These are phyloP conservation scores for Penicillium canariense DNA, from an alignment of 495 filamentous ascomycete genomes.

Conservation along the genomic window DNA sequence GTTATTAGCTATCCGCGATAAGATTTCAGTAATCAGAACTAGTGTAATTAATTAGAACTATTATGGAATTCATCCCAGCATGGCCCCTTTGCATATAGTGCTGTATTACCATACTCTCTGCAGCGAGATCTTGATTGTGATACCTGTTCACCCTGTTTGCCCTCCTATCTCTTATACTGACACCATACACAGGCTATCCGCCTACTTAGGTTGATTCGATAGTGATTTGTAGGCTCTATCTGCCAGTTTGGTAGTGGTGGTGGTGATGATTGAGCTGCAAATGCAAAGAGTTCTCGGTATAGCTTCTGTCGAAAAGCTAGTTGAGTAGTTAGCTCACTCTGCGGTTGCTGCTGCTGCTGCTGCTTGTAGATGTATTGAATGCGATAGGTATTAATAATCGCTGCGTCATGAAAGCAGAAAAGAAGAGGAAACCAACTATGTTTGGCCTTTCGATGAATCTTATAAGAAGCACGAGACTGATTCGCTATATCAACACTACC, in stretches of 20 bases:
- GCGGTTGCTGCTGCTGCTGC: not conserved
- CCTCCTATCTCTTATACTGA: constrained; percentile 4
- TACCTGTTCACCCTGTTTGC: not conserved
- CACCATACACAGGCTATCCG: constrained; percentile 2
- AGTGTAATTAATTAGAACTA: constrained; percentile 1
- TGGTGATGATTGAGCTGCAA: not conserved
- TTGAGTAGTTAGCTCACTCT: no score
- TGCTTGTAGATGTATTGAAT: not conserved
- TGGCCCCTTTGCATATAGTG: constrained; percentile 4
- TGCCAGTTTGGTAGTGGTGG: not conserved
- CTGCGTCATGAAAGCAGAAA: not conserved
- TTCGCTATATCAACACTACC: not conserved
- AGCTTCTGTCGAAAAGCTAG: not conserved
- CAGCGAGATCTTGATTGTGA: constrained; percentile 1
- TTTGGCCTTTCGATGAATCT: not conserved
- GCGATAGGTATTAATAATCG: not conserved
- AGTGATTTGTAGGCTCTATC: no score
- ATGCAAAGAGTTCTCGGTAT: not conserved
- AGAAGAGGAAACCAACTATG: not conserved
- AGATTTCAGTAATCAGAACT: constrained; percentile 1
- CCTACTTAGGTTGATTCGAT: not conserved
- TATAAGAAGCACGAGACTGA: not conserved
- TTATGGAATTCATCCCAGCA: not conserved
- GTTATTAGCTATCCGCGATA: not conserved
- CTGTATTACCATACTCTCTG: not conserved